Base-by-base conservation (phyloP, 768 basidiomycete species). In the Lepiota venenata region DNA sequence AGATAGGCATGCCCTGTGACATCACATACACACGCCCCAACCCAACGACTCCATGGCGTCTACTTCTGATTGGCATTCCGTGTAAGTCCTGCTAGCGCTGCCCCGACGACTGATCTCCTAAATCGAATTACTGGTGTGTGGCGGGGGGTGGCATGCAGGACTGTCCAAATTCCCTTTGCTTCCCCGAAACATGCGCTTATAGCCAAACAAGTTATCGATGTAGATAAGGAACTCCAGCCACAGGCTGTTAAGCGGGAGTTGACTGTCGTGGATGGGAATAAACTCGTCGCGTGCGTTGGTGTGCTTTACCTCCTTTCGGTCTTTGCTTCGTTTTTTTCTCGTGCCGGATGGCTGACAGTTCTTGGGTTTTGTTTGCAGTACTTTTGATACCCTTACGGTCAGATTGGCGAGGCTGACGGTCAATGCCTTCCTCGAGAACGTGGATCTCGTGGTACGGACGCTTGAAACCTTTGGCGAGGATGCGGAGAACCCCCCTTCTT, bases 341-440 rank as follows among this genome's bases (percentile, higher is more conserved):
- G 25, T 25, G 25, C 25, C 25, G 5, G 20, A 16, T 46, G 38
- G 21, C 62, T 38, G 20, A 36, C 20, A 15, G 42, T 46, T 43
- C 12, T 12, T 15, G 6, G 16, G 35, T 14, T n/a, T 14, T 35
- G 15, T 16, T 20, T 42, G 25, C 58, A 92, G 91, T 50, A 85
- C 76, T 12, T 90, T 88, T 69, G 79, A 77, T 20, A 91, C 89
- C 0, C 71, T 91, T 50, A 97, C 93, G 0, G 75, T 95, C 56
- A 85, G 94, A 35, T 72, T 96, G n/a, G 86, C 91, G 2, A 82
- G 94, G 52, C 75, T 97, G 45, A 82, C 87, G 0, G 76, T 88
- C 46, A 97, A 97, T 61, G 85, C 85, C 12, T 95, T 91, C 70
- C 76, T 97, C 44, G 93, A 96, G 65, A 94, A 93, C 61, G 78